Evolutionary conservation across 2,329 filamentous ascomycete genomes (phyloP), one percentile per base, ranked within the genome.

Genomic region (Calonectria pteridis): DNA sequence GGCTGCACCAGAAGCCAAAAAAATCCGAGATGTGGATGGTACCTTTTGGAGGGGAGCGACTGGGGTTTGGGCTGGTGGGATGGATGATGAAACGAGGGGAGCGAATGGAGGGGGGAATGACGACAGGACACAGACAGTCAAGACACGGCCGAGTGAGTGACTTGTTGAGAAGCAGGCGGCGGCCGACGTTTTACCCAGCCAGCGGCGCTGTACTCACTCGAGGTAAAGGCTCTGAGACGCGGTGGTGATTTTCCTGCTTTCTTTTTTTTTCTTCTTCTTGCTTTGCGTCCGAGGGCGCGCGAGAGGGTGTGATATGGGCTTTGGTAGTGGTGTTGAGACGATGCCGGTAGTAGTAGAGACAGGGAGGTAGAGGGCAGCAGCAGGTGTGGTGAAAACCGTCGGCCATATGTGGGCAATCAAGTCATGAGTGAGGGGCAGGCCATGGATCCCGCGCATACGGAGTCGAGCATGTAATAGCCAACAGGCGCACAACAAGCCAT

Each of bases 391-490:
- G 67, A 67, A 79, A 79, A 73, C 71, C 66, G 74, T 69, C 68
- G 76, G 76, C 70, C 73, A 70, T 76, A 78, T 77, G 77, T 76
- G 77, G 77, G 75, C 75, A 78, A 72, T 79, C 64, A 79, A 79
- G 73, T 79, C 77, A 79, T 77, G 73, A 69, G 74, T 77, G 77
- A 79, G 77, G 77, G 77, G 77, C 77, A 78, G 69, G 69, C 67
- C 65, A 77, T 76, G 66, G 33, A 46, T 70, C 59, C 43, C 53
- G 46, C 62, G 49, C 40, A 59, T 37, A 59, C 33, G n/a, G 31
- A 59, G 55, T 59, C 55, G n/a, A 59, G 55, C 55, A 59, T 59
- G 55, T 37, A 59, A 59, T 59, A 13, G 55, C 50, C 43, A 46
- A 59, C 31, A 67, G 29, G 55, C 62, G 58, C 55, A 53, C 62